phyloP scores from a whole-genome alignment of 371 early-diverging fungal genomes.

The Chytridium lagenaria region DNA sequence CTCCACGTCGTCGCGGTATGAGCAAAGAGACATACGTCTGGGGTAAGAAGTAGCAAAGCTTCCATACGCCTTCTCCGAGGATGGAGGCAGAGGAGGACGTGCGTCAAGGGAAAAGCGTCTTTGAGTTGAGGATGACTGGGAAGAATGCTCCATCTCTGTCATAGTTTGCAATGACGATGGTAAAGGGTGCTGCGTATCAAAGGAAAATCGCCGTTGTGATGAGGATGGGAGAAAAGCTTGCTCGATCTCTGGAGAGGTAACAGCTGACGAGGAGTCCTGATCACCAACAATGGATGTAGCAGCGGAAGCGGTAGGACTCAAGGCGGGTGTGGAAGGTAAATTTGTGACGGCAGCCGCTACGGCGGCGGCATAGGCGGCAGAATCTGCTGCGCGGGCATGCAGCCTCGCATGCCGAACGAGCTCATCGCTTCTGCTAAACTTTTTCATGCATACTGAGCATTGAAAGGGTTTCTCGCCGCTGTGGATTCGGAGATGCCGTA shows the following conservation, averaged over 20 bases:
- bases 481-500: constrained; percentile 45
- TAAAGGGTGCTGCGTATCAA: too few relatives aligned
- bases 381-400: constrained; percentile 22
- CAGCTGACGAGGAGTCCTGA: background rate
- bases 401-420: constrained; percentile 36
- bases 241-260: background rate
- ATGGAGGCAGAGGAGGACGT: background rate
- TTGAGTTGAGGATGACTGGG: too few relatives aligned
- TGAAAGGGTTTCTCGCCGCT: constrained; percentile 46
- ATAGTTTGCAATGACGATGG: too few relatives aligned
- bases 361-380: constrained; percentile 8
- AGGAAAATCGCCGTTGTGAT: too few relatives aligned
- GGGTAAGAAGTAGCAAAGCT: background rate
- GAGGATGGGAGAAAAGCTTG: too few relatives aligned
- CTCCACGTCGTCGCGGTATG: background rate
- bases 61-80: too few relatives aligned
- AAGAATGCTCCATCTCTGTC: too few relatives aligned
- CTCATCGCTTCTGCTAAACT: constrained; percentile 42
- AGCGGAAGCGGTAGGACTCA: background rate
- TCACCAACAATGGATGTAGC: background rate
- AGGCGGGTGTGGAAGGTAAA: background rate
- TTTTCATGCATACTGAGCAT: constrained; percentile 35
- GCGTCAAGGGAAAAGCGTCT: too few relatives aligned
- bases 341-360: background rate
- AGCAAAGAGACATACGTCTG: background rate